Conservation (phyloP, 139 green algal genomes). For the Coelastrella sp. region DNA sequence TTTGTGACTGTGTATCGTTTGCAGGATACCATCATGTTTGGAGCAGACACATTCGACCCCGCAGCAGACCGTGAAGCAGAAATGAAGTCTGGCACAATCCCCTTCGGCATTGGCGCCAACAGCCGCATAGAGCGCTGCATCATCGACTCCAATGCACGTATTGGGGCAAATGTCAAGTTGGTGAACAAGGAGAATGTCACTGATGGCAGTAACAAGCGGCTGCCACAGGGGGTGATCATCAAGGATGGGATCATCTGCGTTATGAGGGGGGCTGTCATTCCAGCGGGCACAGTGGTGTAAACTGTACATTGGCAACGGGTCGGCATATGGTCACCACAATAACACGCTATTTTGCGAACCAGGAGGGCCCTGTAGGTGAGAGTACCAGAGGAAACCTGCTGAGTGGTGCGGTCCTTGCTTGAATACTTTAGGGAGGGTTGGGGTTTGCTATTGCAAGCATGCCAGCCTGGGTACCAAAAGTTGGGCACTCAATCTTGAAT, state of each 20-base stretch:
- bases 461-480: too few relatives aligned
- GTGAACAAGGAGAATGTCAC: constrained; percentile 76
- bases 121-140: constrained; percentile 85
- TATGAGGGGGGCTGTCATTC: constrained; percentile 24
- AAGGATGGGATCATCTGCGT: constrained; percentile 46
- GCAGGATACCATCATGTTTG: constrained; percentile 71
- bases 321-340: too few relatives aligned
- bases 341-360: too few relatives aligned
- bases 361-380: too few relatives aligned
- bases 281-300: constrained; percentile 40
- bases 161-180: constrained; percentile 88
- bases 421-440: too few relatives aligned
- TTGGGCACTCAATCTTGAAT: too few relatives aligned
- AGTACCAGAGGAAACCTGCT: too few relatives aligned
- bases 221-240: constrained; percentile 44
- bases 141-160: constrained; percentile 96
- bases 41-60: constrained; percentile 75
- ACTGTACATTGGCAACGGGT: too few relatives aligned
- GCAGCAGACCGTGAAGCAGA: constrained; percentile 39
- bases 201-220: constrained; percentile 17
- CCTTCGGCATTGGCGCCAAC: constrained; percentile 73
- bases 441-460: too few relatives aligned
- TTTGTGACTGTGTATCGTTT: background rate
- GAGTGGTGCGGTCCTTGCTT: too few relatives aligned
- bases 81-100: background rate